phyloP scores from a whole-genome alignment of 2,329 filamentous ascomycete species.

The Grosmannia penicillata region DNA sequence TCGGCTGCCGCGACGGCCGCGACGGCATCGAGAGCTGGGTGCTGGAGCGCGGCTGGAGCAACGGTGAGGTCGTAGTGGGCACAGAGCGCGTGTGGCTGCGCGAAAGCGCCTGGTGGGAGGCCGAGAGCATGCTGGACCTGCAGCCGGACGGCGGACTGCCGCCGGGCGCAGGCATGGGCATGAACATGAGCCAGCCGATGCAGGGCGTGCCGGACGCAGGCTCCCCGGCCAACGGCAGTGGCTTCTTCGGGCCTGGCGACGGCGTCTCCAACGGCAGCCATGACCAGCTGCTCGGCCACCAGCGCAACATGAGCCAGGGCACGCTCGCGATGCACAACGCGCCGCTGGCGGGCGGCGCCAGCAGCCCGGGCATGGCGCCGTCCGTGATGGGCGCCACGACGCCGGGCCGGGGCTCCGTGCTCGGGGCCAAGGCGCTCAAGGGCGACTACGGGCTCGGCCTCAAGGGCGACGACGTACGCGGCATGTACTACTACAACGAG shows the following conservation, averaged over 20 bases:
- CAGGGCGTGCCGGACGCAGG: slow-evolving; percentile 41
- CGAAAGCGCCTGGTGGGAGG: slow-evolving; percentile 93
- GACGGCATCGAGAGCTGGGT: slow-evolving; percentile 93
- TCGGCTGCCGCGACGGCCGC: slow-evolving; percentile 79
- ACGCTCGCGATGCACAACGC: slow-evolving; percentile 24
- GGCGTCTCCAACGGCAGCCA: slow-evolving; percentile 51
- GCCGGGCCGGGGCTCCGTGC: slow-evolving; percentile 23
- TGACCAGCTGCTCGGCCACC: slow-evolving; percentile 57
- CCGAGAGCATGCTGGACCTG: slow-evolving; percentile 86
- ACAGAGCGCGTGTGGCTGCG: slow-evolving; percentile 91
- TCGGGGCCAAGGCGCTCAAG: slow-evolving; percentile 36
- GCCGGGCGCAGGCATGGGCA: slow-evolving; percentile 12
- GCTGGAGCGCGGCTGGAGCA: slow-evolving; percentile 92
- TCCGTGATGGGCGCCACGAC: slow-evolving; percentile 14
- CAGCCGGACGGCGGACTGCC: slow-evolving; percentile 38
- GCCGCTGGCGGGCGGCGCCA: slow-evolving; percentile 25
- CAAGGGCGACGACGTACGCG: slow-evolving; percentile 69
- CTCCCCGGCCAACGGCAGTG: slow-evolving; percentile 51
- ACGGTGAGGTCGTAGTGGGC: slow-evolving; percentile 86
- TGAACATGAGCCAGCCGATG: slow-evolving; percentile 13
- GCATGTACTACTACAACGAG: slow-evolving; percentile 58
- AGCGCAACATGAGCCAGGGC: slow-evolving; percentile 41
- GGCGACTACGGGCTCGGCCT: slow-evolving; percentile 82
- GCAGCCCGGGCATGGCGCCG: slow-evolving; percentile 31
- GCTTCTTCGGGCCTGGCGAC: slow-evolving; percentile 49